A percentile compares a stretch with the other conserved stretches of the same genome.
These are phyloP conservation scores for Cryphonectria carpinicola DNA, from an alignment of 2,329 filamentous ascomycete species.

Conservation along the genomic window DNA sequence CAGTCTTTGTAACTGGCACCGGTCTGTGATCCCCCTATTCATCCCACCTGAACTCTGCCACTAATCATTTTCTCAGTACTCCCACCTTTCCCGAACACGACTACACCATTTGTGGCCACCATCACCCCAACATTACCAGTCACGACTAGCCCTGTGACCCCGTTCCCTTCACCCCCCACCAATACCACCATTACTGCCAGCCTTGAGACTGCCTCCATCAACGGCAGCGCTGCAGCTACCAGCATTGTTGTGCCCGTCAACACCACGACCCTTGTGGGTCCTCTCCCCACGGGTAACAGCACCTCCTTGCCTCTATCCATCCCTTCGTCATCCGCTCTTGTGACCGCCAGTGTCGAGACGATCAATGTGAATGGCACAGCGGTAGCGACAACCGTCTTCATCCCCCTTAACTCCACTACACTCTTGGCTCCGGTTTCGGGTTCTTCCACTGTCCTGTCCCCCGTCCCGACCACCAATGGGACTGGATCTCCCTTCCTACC, in stretches of 20 bases:
- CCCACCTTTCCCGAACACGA: conserved; percentile 12
- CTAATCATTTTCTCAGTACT: neutral
- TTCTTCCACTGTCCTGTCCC: conserved; percentile 1
- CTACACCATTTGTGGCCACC: conserved; percentile 20
- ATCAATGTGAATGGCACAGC: conserved; percentile 24
- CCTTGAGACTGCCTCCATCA: conserved; percentile 15
- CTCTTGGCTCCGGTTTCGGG: conserved; percentile 21
- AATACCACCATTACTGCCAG: conserved; percentile 18
- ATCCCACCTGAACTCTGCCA: neutral
- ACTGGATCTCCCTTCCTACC: conserved; percentile 19
- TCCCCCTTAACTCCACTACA: conserved; percentile 22
- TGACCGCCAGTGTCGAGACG: conserved; percentile 23
- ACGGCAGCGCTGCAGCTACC: conserved; percentile 10
- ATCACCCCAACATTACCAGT: conserved; percentile 2
- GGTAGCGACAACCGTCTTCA: conserved; percentile 24
- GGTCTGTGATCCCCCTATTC: conserved; percentile 6
- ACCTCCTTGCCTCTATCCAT: conserved; percentile 11
- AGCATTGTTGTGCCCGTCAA: conserved; percentile 19
- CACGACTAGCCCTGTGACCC: neutral
- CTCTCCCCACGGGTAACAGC: conserved; percentile 18
- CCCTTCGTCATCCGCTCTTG: conserved; percentile 10
- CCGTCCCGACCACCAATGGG: conserved; percentile 17
- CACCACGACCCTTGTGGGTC: conserved; percentile 16
- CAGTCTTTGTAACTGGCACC: conserved; percentile 20
- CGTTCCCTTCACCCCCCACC: conserved; percentile 2